Evolutionary conservation across 1,139 yeast genomes (phyloP).

Genomic region (Lodderomyces parapsilosis): DNA sequence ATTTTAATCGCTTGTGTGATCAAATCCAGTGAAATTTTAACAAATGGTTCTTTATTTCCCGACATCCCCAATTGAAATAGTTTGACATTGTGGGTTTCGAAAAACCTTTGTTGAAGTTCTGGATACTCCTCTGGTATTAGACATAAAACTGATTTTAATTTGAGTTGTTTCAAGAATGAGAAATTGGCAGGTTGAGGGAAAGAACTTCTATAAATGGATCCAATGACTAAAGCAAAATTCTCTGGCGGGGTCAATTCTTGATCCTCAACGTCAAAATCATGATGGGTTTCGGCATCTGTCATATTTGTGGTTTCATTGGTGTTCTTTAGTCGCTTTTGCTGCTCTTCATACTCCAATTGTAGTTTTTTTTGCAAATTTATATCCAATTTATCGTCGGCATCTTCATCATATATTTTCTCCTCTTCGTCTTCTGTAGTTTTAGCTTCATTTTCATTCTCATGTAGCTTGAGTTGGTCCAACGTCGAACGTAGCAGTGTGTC

Average conservation of each 20-base stretch:
- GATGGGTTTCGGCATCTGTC: not conserved
- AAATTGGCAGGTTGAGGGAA: conserved; percentile 88
- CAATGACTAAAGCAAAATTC: conserved; percentile 83
- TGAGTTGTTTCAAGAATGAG: conserved; percentile 58
- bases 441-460: conserved; percentile 18
- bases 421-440: conserved; percentile 24
- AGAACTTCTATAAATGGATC: conserved; percentile 79
- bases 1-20: conserved; percentile 81
- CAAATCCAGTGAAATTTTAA: conserved; percentile 72
- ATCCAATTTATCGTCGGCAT: conserved; percentile 43
- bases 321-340: not conserved
- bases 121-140: conserved; percentile 93
- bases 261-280: conserved; percentile 2
- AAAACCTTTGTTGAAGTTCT: conserved; percentile 63
- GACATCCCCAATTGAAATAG: conserved; percentile 89
- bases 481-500: conserved; percentile 35
- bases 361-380: conserved; percentile 22
- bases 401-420: conserved; percentile 37
- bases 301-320: not conserved
- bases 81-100: conserved; percentile 57
- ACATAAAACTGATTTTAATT: conserved; percentile 73
- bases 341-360: conserved; percentile 19
- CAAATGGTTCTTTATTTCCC: conserved; percentile 95
- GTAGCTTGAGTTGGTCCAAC: conserved; percentile 26
- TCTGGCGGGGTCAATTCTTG: conserved; percentile 69